Percentiles rank a stretch among this genome's conserved stretches.
Evolutionary conservation across 495 filamentous ascomycete species (phyloP).

Genomic region (Bacidia gigantensis): DNA sequence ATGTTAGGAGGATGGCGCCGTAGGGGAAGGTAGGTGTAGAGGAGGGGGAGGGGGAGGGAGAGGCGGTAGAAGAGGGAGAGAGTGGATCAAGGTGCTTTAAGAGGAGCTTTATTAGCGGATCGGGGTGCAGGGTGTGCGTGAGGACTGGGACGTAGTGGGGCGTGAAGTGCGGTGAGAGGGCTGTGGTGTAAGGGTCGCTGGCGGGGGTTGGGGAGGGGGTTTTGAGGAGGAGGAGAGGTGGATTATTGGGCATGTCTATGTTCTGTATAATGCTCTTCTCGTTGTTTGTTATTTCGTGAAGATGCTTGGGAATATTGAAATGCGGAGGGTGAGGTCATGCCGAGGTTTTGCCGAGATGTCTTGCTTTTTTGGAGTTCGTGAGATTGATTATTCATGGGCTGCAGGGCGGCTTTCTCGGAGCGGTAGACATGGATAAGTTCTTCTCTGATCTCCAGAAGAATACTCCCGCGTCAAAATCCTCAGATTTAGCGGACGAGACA

Average conservation of each 20-base stretch:
- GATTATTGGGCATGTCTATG: not conserved
- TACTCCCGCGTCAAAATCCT: not conserved
- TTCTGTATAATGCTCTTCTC: too few species aligned
- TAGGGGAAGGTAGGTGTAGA: constrained; percentile 14
- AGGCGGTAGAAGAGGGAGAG: not conserved
- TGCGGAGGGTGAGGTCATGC: not conserved
- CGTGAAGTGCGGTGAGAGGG: not conserved
- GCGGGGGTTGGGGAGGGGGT: constrained; percentile 1
- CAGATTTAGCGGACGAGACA: not conserved
- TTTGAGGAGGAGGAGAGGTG: not conserved
- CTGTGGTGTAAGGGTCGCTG: constrained; percentile 7
- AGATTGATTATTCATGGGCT: not conserved
- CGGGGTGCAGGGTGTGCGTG: constrained; percentile 10
- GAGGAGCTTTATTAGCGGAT: constrained; percentile 11
- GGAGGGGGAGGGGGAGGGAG: constrained; percentile 6
- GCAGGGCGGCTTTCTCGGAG: not conserved
- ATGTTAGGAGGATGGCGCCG: constrained; percentile 51
- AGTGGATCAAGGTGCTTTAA: constrained; percentile 7
- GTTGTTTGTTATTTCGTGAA: too few species aligned
- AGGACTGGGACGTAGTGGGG: constrained; percentile 7
- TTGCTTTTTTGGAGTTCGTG: too few species aligned
- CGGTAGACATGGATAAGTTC: constrained; percentile 13
- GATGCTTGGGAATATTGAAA: not conserved
- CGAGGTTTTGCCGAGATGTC: not conserved
- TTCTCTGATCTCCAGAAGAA: constrained; percentile 8